phyloP scores from a whole-genome alignment of 495 filamentous ascomycete genomes.

The Podospora pseudoanserina region DNA sequence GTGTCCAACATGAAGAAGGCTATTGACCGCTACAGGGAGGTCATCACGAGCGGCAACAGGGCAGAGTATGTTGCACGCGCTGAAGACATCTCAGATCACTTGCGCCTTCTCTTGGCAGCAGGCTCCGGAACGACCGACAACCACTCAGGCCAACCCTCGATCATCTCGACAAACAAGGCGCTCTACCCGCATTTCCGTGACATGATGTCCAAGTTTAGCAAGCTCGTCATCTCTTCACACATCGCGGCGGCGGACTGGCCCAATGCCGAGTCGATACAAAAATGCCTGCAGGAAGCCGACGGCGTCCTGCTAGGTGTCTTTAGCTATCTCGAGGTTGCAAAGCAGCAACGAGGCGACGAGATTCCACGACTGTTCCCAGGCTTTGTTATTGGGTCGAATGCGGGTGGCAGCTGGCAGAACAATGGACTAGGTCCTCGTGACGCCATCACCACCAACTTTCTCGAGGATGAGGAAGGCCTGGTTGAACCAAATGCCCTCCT shows the following conservation, averaged over 20 bases:
- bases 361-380: constrained; percentile 88
- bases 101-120: constrained; percentile 88
- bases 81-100: constrained; percentile 95
- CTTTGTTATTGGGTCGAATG: constrained; percentile 77
- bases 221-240: constrained; percentile 95
- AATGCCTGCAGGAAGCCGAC: constrained; percentile 93
- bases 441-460: constrained; percentile 68
- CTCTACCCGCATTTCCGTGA: constrained; percentile 96
- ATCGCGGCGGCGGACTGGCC: constrained; percentile 95
- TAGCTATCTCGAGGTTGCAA: constrained; percentile 91
- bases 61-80: constrained; percentile 88
- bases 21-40: constrained; percentile 81
- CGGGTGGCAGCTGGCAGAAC: constrained; percentile 90
- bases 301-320: constrained; percentile 90
- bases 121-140: constrained; percentile 97
- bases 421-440: constrained; percentile 71
- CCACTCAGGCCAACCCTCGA: constrained; percentile 97
- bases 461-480: constrained; percentile 77
- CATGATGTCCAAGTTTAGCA: constrained; percentile 99
- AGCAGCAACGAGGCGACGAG: constrained; percentile 82
- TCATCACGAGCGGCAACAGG: constrained; percentile 71
- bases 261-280: constrained; percentile 78
- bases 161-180: constrained; percentile 94
- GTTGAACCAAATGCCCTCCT: constrained; percentile 69
- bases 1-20: constrained; percentile 87